A percentile compares a stretch with the other conserved stretches of the same genome.
Conservation (phyloP, 2,329 filamentous ascomycete genomes). For the Fusarium mexicanum region DNA sequence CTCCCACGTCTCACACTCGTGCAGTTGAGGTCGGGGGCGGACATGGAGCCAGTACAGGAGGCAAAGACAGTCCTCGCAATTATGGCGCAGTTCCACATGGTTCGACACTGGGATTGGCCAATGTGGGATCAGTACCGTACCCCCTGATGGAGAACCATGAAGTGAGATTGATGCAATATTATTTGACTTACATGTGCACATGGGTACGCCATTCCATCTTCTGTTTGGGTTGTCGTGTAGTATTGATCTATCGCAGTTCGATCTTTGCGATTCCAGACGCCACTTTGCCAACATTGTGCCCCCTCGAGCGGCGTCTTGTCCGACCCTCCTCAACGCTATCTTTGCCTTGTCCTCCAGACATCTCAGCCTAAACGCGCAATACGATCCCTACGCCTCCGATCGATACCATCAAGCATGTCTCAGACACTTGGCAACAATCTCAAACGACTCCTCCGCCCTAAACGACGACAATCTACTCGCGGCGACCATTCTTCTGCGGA, state of each 20-base stretch:
- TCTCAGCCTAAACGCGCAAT: constrained; percentile 54
- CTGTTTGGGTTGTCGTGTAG: rapidly evolving
- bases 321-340: constrained; percentile 65
- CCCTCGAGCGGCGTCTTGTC: constrained; percentile 59
- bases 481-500: constrained; percentile 65
- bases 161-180: constrained; percentile 42
- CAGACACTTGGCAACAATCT: constrained; percentile 58
- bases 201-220: constrained; percentile 30
- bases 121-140: constrained; percentile 18
- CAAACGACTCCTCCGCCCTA: constrained; percentile 51
- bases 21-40: background rate
- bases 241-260: constrained; percentile 48
- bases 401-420: constrained; percentile 65
- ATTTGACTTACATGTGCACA: constrained; percentile 44
- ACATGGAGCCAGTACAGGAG: background rate
- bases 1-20: background rate
- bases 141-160: constrained; percentile 36
- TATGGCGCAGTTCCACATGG: background rate
- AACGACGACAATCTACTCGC: constrained; percentile 64
- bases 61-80: background rate
- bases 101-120: constrained; percentile 15
- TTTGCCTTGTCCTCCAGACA: constrained; percentile 66
- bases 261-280: constrained; percentile 52
- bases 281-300: constrained; percentile 66
- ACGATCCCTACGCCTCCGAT: constrained; percentile 60